Base-by-base conservation (phyloP, 2,329 filamentous ascomycete species). In the Colletotrichum sansevieriae region DNA sequence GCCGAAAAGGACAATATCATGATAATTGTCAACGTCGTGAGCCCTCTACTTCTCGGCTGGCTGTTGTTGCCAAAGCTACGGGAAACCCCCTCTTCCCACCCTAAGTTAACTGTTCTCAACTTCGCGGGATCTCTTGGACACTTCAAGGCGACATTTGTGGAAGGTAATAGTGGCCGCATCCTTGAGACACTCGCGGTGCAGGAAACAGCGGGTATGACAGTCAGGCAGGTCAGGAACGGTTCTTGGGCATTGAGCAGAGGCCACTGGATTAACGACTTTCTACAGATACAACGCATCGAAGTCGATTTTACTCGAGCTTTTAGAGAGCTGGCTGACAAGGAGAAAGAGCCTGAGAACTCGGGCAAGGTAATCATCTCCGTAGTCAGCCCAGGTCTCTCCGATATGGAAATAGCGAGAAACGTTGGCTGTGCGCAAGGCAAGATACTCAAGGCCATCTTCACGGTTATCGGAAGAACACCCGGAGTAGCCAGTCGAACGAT, bases 11-110 rank as follows among this genome's bases (percentile, higher is more conserved):
- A 80, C 57, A 83, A 85, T 71, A 72, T 71, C 12, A 80, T 76
- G 15, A 73, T 85, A 57, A 81, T 80, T 2, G 78, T 85, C 46
- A 86, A 86, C 70, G 79, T 83, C 11, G 73, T 85, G 22, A 78
- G 77, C 3, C 84, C 81, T 0, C 79, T 82, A 25, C 74, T 86
- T 12, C 76, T 86, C 57, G 78, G 79, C 0, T 57, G 85, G 4
- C 67, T 81, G 47, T 70, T 84, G 9, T 72, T 87, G 18, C 83
- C 84, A 0, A 71, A 75, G 22, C 71, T 87, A 69, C 76, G 77
- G 11, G 75, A 74, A 10, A 80, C 1, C 2, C 18, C 79, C 5
- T 78, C 79, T 2, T 71, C 67, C 55, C 74, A 75, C 59, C 79
- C 78, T 7, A 65, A 29, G 44, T 46, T 52, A 2, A 39, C 47